phyloP scores from a whole-genome alignment of 345 rosid genomes.

The Gossypium thurberi region DNA sequence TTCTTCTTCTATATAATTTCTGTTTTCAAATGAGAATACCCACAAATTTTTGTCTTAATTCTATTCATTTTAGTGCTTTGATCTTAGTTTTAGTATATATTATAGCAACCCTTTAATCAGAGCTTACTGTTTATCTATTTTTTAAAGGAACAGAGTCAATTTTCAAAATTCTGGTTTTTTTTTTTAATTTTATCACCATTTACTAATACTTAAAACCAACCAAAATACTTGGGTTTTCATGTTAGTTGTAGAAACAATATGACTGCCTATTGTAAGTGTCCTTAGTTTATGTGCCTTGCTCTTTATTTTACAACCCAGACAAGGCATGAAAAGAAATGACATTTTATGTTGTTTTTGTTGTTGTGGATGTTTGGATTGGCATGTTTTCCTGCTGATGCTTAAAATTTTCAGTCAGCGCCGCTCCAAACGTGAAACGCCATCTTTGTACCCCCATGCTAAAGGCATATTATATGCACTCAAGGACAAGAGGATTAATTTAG shows the following conservation, averaged over 20 bases:
- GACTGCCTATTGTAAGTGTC: not conserved
- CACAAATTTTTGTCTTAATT: not conserved
- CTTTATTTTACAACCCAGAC: not conserved
- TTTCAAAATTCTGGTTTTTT: too few species aligned
- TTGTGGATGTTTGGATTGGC: not conserved
- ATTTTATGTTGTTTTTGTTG: not conserved
- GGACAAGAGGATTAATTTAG: slow-evolving; percentile 63
- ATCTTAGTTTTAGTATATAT: too few species aligned
- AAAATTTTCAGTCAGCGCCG: slow-evolving; percentile 45
- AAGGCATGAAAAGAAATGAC: not conserved
- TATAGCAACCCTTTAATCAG: not conserved
- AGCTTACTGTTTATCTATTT: not conserved
- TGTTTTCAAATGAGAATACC: not conserved
- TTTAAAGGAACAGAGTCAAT: too few species aligned
- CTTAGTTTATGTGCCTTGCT: not conserved
- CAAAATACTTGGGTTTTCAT: not conserved
- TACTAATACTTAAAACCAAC: not conserved
- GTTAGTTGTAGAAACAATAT: not conserved
- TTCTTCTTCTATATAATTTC: not conserved
- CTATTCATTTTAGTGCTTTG: too few species aligned
- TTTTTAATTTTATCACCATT: not conserved
- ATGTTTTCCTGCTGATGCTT: not conserved
- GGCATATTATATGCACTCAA: slow-evolving; percentile 57
- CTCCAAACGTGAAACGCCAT: slow-evolving; percentile 60
- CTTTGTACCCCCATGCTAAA: slow-evolving; percentile 65